Percentiles rank a stretch among this genome's conserved stretches.
Evolutionary conservation across 352 stramenopile species (phyloP).

Genomic region (Phytopythium chamaehyphon): DNA sequence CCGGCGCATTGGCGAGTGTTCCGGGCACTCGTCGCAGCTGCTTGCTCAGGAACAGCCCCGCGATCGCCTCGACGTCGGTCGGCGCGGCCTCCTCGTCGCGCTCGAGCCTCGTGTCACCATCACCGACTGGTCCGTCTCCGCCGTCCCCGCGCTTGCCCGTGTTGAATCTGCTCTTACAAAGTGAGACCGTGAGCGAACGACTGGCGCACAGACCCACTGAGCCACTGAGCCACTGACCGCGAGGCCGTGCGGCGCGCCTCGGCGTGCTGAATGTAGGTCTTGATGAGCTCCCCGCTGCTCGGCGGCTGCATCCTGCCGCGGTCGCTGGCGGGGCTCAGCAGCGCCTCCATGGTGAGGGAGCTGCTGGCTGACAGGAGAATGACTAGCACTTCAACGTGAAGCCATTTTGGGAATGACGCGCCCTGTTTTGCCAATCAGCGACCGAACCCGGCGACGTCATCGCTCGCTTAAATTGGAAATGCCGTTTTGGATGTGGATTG

Average conservation of each 20-base stretch:
- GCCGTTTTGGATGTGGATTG: too few species aligned
- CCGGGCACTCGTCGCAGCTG: background rate
- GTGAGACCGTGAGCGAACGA: background rate
- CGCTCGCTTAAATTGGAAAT: too few species aligned
- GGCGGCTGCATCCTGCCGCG: background rate
- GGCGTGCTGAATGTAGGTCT: conserved; percentile 41
- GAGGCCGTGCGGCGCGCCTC: conserved; percentile 31
- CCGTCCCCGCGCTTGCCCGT: background rate
- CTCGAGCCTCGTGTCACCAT: background rate
- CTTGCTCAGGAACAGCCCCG: conserved; percentile 18
- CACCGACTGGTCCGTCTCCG: background rate
- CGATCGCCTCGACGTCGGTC: conserved; percentile 9
- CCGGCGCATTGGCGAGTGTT: too few species aligned
- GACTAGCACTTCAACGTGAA: too few species aligned
- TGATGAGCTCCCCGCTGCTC: conserved; percentile 36
- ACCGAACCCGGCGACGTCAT: too few species aligned
- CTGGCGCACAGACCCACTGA: background rate
- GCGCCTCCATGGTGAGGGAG: too few species aligned
- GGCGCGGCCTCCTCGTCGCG: background rate
- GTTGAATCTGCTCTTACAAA: conserved; percentile 1
- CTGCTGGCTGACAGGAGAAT: too few species aligned
- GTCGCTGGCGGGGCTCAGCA: too few species aligned
- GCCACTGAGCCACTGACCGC: conserved; percentile 13
- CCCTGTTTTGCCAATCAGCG: too few species aligned
- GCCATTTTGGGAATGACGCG: too few species aligned